Evolutionary conservation across 2,329 filamentous ascomycete genomes (phyloP).

Genomic region (Alternaria ventricosa): DNA sequence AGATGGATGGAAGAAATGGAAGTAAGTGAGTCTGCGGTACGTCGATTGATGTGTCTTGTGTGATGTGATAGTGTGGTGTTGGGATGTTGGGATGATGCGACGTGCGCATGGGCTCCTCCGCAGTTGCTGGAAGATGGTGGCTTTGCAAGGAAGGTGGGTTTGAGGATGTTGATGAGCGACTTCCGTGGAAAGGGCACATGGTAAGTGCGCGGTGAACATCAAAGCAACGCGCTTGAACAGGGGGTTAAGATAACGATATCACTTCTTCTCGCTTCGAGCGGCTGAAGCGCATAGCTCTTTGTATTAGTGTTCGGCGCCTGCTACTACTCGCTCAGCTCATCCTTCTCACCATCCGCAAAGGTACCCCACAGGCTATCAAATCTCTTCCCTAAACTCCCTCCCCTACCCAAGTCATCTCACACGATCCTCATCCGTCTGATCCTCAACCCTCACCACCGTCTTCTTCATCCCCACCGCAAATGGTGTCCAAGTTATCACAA

Average conservation of each 20-base stretch:
- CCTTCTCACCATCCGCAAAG: not conserved
- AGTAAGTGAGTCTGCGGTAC: not conserved
- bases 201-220: not conserved
- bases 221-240: not conserved
- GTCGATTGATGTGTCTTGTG: not conserved
- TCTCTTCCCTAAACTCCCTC: not conserved
- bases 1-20: not conserved
- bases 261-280: not conserved
- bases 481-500: not conserved
- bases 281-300: not conserved
- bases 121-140: not conserved
- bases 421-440: not conserved
- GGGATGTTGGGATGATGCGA: not conserved
- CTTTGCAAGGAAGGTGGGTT: not conserved
- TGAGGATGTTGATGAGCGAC: not conserved
- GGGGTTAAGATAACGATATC: not conserved
- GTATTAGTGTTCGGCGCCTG: not conserved
- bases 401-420: not conserved
- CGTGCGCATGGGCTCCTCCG: rapidly evolving
- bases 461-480: not conserved
- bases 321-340: not conserved
- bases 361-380: not conserved
- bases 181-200: not conserved
- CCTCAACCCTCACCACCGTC: not conserved
- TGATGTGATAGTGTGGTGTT: not conserved